Evolutionary conservation across 1,284 basidiomycete genomes (phyloP).

Genomic region (Peniophora sp.): DNA sequence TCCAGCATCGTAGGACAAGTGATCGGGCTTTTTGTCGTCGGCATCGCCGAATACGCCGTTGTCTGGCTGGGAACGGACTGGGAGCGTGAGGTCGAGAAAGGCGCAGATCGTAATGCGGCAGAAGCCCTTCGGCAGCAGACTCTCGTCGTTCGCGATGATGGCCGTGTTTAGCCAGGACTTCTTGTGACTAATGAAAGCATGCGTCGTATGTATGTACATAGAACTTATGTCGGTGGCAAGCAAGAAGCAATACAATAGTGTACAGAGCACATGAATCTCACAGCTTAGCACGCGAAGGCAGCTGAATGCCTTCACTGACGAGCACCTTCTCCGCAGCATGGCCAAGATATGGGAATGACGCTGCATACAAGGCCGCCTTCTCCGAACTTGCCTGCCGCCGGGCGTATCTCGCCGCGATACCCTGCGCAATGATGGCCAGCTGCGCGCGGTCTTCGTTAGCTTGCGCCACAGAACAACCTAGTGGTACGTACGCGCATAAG

Average conservation of each 20-base stretch:
- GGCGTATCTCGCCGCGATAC: constrained; percentile 85
- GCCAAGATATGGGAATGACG: constrained; percentile 60
- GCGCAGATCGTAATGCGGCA: constrained; percentile 23
- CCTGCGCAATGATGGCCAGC: constrained; percentile 85
- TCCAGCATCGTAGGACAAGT: constrained; percentile 47
- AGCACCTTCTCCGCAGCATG: constrained; percentile 52
- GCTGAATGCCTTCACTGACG: constrained; percentile 38
- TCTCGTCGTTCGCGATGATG: neutral
- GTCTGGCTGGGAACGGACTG: constrained; percentile 63
- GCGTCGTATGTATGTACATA: too few relatives aligned
- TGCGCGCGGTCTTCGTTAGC: constrained; percentile 20
- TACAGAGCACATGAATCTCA: neutral
- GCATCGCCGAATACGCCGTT: constrained; percentile 55
- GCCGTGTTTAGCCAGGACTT: neutral
- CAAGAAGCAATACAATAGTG: too few relatives aligned
- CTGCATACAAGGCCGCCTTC: constrained; percentile 47
- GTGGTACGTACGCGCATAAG: constrained; percentile 66
- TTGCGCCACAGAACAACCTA: neutral
- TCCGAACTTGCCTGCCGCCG: constrained; percentile 85
- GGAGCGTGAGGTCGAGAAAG: constrained; percentile 50
- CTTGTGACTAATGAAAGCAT: neutral
- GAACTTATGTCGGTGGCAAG: too few relatives aligned
- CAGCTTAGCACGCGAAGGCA: constrained; percentile 15
- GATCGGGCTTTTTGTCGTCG: constrained; percentile 64
- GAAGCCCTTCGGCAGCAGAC: constrained; percentile 2